Conservation (phyloP, 345 rosid genomes). For the Sisymbrium irio region DNA sequence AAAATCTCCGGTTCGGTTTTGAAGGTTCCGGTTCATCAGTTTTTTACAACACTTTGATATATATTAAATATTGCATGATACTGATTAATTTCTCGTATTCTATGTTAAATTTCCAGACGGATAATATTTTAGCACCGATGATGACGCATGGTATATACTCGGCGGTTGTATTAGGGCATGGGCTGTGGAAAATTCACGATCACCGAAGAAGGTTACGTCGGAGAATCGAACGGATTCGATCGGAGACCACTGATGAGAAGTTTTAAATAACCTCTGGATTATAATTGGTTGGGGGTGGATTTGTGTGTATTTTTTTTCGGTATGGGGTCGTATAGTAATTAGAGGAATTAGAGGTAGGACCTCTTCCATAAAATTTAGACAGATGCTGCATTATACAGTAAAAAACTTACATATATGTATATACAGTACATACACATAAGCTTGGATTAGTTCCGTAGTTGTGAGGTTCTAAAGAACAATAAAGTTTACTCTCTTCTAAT, state of each 20-base stretch:
- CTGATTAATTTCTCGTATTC: not conserved
- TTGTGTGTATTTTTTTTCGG: slow-evolving; percentile 13
- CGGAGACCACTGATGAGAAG: slow-evolving; percentile 12
- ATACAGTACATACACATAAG: not conserved
- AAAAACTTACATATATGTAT: not conserved
- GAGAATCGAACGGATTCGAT: slow-evolving; percentile 62
- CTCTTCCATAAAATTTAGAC: slow-evolving; percentile 9
- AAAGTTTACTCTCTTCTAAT: not conserved
- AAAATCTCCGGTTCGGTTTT: not conserved
- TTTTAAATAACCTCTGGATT: not conserved
- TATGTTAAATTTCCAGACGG: slow-evolving; percentile 50
- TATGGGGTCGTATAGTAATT: slow-evolving; percentile 29
- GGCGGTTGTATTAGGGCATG: slow-evolving; percentile 76
- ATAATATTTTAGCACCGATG: slow-evolving; percentile 83
- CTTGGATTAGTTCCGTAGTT: not conserved
- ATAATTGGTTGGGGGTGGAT: not conserved
- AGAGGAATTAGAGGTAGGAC: slow-evolving; percentile 22
- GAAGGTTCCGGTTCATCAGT: not conserved
- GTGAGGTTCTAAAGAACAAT: not conserved
- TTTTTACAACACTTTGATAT: not conserved
- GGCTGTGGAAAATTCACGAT: slow-evolving; percentile 89
- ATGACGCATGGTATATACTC: slow-evolving; percentile 93
- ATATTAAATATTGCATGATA: not conserved
- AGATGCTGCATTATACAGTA: not conserved
- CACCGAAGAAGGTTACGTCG: slow-evolving; percentile 69